phyloP scores from a whole-genome alignment of 768 basidiomycete genomes.

The Podaxis sp. region DNA sequence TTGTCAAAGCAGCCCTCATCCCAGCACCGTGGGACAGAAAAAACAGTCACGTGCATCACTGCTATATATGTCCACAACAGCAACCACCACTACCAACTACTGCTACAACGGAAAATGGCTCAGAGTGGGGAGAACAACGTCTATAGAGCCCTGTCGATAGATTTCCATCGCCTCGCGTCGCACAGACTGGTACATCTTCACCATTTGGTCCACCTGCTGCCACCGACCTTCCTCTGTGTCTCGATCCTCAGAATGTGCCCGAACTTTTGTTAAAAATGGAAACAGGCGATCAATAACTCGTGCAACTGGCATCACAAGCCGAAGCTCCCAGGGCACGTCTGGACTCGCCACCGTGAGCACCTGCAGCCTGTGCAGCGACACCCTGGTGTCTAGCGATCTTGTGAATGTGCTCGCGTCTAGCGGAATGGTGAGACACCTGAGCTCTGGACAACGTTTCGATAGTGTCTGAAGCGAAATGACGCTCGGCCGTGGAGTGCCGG shows the following conservation, averaged over 20 bases:
- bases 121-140: background rate
- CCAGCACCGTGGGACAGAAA: background rate
- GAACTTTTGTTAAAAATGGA: constrained; percentile 17
- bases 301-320: constrained; percentile 21
- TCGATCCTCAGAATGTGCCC: constrained; percentile 12
- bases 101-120: background rate
- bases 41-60: constrained; percentile 1
- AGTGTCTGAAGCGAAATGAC: constrained; percentile 19
- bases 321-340: constrained; percentile 21
- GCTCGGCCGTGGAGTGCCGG: constrained; percentile 16
- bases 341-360: constrained; percentile 19
- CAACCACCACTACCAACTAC: background rate
- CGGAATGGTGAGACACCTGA: constrained; percentile 19
- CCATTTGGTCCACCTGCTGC: constrained; percentile 24
- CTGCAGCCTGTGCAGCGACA: constrained; percentile 16
- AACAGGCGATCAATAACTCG: constrained; percentile 23
- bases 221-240: constrained; percentile 20
- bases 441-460: constrained; percentile 16
- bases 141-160: background rate
- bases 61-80: background rate
- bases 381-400: constrained; percentile 4
- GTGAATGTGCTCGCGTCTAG: constrained; percentile 18
- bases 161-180: constrained; percentile 19
- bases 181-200: constrained; percentile 25
- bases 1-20: background rate